Conservation (phyloP, 176 grass and related monocot species). For the Bromus sterilis region DNA sequence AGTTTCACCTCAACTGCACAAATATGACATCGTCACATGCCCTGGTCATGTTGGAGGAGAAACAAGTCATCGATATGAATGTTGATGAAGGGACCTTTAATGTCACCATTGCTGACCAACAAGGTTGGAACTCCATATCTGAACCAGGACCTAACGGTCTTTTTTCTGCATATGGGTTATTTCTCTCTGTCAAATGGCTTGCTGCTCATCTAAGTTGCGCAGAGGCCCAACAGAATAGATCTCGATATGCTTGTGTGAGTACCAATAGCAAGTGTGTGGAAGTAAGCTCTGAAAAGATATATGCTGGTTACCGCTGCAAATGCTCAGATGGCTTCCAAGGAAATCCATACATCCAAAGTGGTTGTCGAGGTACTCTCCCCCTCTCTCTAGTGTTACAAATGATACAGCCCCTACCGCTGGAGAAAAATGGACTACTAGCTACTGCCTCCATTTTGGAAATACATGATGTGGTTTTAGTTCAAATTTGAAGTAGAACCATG, state of each 20-base stretch:
- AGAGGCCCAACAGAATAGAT: neutral
- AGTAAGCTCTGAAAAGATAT: neutral
- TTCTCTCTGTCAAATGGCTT: neutral
- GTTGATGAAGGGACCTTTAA: neutral
- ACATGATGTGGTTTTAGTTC: too few relatives aligned
- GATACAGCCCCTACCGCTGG: neutral
- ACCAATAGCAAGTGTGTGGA: neutral
- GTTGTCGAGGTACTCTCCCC: neutral
- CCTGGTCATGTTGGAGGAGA: neutral
- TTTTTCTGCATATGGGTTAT: neutral
- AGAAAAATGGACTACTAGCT: neutral
- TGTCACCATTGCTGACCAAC: neutral
- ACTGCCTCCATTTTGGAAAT: too few relatives aligned
- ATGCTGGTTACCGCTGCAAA: neutral
- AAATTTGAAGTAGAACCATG: too few relatives aligned
- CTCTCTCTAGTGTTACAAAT: neutral
- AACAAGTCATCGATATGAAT: neutral
- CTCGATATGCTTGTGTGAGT: neutral
- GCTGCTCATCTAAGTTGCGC: neutral
- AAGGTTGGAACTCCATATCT: neutral
- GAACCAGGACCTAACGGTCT: neutral
- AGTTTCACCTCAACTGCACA: neutral
- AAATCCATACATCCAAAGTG: neutral
- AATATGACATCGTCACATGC: neutral
- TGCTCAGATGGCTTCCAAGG: neutral